These are phyloP conservation scores for Malus orientalis DNA, from an alignment of 306 rosid species.

Conservation along the genomic window DNA sequence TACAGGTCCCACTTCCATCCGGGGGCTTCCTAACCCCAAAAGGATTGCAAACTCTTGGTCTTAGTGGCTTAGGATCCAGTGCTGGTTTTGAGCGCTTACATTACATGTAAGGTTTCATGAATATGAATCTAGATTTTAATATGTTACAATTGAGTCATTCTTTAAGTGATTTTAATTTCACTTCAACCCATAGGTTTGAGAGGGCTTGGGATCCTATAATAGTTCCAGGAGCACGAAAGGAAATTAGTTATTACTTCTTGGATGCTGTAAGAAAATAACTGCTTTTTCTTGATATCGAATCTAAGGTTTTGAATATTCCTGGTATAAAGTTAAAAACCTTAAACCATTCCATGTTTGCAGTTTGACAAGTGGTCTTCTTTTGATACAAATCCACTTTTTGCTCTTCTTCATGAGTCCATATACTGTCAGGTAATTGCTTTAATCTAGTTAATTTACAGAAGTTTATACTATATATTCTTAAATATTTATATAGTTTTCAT, in stretches of 20 bases:
- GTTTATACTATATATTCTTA: background rate
- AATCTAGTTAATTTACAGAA: background rate
- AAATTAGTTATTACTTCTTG: conserved; percentile 67
- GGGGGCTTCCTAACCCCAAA: conserved; percentile 84
- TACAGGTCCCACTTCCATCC: conserved; percentile 79
- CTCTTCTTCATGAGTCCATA: conserved; percentile 69
- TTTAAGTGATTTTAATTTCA: background rate
- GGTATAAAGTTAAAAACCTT: conserved; percentile 16
- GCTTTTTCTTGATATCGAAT: conserved; percentile 14
- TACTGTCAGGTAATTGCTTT: conserved; percentile 71
- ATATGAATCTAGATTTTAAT: background rate
- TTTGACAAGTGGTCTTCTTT: conserved; percentile 51
- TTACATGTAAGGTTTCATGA: conserved; percentile 50
- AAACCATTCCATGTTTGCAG: conserved; percentile 34
- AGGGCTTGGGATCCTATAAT: conserved; percentile 86
- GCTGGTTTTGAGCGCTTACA: conserved; percentile 91
- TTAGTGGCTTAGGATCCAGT: conserved; percentile 66
- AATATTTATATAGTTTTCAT: background rate
- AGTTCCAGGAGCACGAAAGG: conserved; percentile 69
- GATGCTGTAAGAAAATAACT: conserved; percentile 50
- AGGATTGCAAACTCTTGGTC: conserved; percentile 84
- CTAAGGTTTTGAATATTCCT: conserved; percentile 14
- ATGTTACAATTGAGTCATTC: background rate
- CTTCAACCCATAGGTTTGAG: conserved; percentile 61
- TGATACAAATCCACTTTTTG: conserved; percentile 79